Percentiles rank a stretch among this genome's conserved stretches.
Evolutionary conservation across 2,329 filamentous ascomycete genomes (phyloP).

Genomic region (Penicillium sp.): DNA sequence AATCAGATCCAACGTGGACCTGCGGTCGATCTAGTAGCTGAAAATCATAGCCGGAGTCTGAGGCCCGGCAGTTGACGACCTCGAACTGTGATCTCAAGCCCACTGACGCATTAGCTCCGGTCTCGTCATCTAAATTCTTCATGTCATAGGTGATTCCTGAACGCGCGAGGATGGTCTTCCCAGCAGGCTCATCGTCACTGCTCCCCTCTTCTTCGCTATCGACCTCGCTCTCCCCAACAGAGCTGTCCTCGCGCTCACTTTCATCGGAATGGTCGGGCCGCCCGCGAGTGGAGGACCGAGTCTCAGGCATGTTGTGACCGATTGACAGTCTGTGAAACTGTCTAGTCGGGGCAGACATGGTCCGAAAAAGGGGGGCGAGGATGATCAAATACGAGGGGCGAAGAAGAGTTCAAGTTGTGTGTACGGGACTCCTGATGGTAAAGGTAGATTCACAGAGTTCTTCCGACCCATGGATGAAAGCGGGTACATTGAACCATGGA

Average conservation of each 20-base stretch:
- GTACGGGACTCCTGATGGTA: conserved; percentile 3
- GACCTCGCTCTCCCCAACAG: conserved; percentile 10
- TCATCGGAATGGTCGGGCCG: conserved; percentile 19
- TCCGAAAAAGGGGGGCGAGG: conserved; percentile 9
- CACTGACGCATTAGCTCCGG: conserved; percentile 34
- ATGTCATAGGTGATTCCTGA: conserved; percentile 41
- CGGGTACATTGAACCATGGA: conserved; percentile 35
- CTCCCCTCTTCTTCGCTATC: conserved; percentile 19
- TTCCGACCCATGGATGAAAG: conserved; percentile 38
- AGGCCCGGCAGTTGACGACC: conserved; percentile 35
- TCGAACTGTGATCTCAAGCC: conserved; percentile 36
- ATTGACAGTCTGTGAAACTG: conserved; percentile 43
- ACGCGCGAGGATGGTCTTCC: conserved; percentile 27
- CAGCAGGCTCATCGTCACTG: conserved; percentile 17
- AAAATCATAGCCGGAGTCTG: conserved; percentile 37
- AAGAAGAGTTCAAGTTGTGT: not conserved
- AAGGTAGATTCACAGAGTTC: conserved; percentile 25
- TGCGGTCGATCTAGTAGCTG: conserved; percentile 37
- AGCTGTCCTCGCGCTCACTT: conserved; percentile 15
- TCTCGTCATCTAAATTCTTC: conserved; percentile 29
- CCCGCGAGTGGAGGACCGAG: conserved; percentile 26
- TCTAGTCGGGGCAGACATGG: conserved; percentile 44
- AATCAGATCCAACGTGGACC: conserved; percentile 32
- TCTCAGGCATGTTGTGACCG: conserved; percentile 34
- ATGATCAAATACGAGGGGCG: conserved; percentile 2